Percentiles rank a stretch among this genome's conserved stretches.
Conservation (phyloP, 768 basidiomycete species). For the Mycena polygramma region DNA sequence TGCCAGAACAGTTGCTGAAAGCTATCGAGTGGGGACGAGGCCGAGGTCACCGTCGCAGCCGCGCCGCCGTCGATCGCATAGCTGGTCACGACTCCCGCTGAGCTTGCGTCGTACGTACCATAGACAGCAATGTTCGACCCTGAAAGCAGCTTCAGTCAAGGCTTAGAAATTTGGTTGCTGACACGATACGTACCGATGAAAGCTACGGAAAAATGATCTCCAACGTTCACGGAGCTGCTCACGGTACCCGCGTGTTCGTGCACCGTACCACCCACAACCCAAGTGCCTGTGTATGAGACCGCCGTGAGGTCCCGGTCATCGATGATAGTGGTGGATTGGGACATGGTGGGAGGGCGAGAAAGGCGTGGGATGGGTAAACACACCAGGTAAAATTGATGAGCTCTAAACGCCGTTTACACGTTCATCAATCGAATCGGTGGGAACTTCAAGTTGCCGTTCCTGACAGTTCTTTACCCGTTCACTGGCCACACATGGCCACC, state of each 20-base stretch:
- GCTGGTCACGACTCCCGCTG: conserved; percentile 9
- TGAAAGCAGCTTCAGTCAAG: neutral
- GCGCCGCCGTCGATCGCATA: conserved; percentile 17
- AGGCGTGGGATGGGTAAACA: neutral
- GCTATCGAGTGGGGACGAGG: neutral
- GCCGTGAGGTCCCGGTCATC: conserved; percentile 9
- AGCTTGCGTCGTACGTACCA: conserved; percentile 18
- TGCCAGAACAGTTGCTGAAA: neutral
- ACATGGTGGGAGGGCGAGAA: neutral
- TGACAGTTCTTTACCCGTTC: too few relatives aligned
- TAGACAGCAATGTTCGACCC: conserved; percentile 14
- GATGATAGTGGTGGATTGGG: conserved; percentile 11
- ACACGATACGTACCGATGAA: conserved; percentile 18
- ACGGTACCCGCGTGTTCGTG: conserved; percentile 15
- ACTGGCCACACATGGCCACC: too few relatives aligned
- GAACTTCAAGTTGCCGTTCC: too few relatives aligned
- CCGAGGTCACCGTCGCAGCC: neutral
- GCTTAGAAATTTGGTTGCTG: neutral
- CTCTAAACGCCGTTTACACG: too few relatives aligned
- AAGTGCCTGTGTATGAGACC: conserved; percentile 19
- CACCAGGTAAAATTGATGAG: too few relatives aligned
- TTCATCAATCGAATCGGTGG: too few relatives aligned
- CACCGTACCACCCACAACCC: conserved; percentile 17
- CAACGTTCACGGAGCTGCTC: conserved; percentile 14
- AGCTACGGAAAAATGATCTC: conserved; percentile 12